Evolutionary conservation across 306 rosid species (phyloP), one percentile per base, ranked within the genome.

Genomic region (Vigna reflexopilosa): DNA sequence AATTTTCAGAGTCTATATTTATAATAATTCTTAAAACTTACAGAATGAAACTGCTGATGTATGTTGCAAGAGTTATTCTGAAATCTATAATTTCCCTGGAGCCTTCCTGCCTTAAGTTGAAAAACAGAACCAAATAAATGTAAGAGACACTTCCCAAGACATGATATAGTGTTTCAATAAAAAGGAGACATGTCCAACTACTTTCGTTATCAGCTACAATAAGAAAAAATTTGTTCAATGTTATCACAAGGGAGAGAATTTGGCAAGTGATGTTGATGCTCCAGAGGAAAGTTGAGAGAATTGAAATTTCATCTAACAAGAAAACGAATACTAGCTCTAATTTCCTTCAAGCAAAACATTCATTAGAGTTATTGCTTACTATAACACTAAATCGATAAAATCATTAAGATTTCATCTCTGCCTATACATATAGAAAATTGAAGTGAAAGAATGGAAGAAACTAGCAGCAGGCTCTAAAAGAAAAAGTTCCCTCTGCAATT

Each of bases 381-480:
- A 62, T 62, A 47, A 20, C 47, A 59, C 19, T 51, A 32, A 12
- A 24, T 62, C 9, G 2, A 45, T 47, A 8, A 4, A 30, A 17
- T 40, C n/a, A 75, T 17, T 10, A 22, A 14, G 22, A 7, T 19
- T 15, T 9, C 19, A 22, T 22, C 68, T 40, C 32, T 44, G 40
- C 20, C 42, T 15, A 40, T 57, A 73, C 30, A 38, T 56, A 67
- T 50, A 48, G 62, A 75, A 49, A 49, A 50, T 28, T 62, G 38
- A 63, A 13, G 72, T 13, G 26, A 32, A 34, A 32, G 48, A 65
- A 40, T 38, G 51, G n/a, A 38, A 40, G 51, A 49, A 49, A 26
- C 59, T 16, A 16, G 45, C 10, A 9, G 47, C 16, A 17, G n/a
- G 4, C 32, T 63, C 4, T 3, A 65, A 36, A 63, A 14, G 17